A percentile compares a stretch with the other conserved stretches of the same genome.
These are phyloP conservation scores for Microsporum audouinii DNA, from an alignment of 2,329 filamentous ascomycete species.

Conservation along the genomic window DNA sequence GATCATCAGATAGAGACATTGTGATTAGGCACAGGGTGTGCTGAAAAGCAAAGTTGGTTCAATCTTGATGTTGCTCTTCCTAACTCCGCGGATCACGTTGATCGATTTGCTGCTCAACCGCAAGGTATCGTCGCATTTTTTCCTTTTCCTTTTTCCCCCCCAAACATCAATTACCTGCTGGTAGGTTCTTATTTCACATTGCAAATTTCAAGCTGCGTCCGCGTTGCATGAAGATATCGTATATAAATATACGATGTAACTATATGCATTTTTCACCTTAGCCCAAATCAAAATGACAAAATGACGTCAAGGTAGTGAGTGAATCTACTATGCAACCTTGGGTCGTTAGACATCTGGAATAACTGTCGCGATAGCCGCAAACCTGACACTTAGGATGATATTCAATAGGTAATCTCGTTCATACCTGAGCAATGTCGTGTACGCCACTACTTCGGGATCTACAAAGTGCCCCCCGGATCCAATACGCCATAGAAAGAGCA, in stretches of 20 bases:
- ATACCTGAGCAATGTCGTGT: background rate
- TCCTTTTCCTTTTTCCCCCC: no score
- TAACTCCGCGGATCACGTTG: background rate
- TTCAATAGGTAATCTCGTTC: background rate
- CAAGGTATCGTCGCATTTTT: background rate
- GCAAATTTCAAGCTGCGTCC: background rate
- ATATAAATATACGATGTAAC: background rate
- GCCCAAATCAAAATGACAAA: background rate
- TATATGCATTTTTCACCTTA: background rate
- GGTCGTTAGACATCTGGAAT: background rate
- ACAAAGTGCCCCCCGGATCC: background rate
- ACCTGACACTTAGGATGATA: background rate
- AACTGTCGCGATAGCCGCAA: background rate
- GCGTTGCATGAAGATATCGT: background rate
- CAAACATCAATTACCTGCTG: no score
- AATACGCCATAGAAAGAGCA: background rate
- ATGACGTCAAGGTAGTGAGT: background rate
- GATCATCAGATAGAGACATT: background rate
- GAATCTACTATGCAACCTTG: background rate
- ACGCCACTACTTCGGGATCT: background rate
- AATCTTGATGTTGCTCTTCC: background rate
- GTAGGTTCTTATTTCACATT: no score
- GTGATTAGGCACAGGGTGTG: background rate
- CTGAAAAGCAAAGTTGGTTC: conserved; percentile 2
- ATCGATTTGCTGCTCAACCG: background rate